Percentiles rank a stretch among this genome's conserved stretches.
phyloP scores from a whole-genome alignment of 2,329 filamentous ascomycete species.

The Davidsoniella eucalypti region DNA sequence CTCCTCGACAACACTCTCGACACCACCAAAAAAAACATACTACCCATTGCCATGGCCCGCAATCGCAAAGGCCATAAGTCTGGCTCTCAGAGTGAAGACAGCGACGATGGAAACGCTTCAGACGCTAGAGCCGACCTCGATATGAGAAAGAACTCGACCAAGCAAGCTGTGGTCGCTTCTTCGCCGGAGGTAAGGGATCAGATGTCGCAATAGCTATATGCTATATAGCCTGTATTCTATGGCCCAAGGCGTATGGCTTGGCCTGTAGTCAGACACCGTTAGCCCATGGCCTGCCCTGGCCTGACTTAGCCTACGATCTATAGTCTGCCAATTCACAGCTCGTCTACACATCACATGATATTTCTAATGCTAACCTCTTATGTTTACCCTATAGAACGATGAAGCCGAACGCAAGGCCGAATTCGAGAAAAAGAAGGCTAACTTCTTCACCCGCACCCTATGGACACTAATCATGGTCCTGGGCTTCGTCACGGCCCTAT shows the following conservation, averaged over 20 bases:
- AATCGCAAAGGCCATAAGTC: constrained; percentile 41
- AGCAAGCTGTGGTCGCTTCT: background rate
- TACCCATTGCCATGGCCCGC: constrained; percentile 14
- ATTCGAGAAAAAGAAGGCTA: constrained; percentile 97
- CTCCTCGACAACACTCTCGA: background rate
- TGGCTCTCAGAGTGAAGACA: constrained; percentile 51
- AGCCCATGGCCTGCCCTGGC: no score
- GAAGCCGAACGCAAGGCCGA: constrained; percentile 28
- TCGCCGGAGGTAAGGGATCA: background rate
- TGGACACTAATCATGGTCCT: constrained; percentile 98
- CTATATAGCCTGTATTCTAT: no score
- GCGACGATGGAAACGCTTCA: constrained; percentile 32
- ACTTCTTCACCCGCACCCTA: constrained; percentile 90
- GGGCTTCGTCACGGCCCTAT: constrained; percentile 79
- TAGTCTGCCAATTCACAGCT: no score
- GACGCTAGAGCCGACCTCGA: constrained; percentile 16
- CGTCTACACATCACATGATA: no score
- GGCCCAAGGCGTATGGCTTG: no score
- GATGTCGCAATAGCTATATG: background rate
- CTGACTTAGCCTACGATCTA: no score
- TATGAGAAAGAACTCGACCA: background rate
- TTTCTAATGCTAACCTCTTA: constrained; percentile 15
- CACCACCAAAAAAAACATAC: background rate
- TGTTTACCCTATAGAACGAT: constrained; percentile 16
- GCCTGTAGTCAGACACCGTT: no score